Evolutionary conservation across 2,329 filamentous ascomycete species (phyloP), one percentile per base, ranked within the genome.

Genomic region (Pseudogymnoascus pannorum): DNA sequence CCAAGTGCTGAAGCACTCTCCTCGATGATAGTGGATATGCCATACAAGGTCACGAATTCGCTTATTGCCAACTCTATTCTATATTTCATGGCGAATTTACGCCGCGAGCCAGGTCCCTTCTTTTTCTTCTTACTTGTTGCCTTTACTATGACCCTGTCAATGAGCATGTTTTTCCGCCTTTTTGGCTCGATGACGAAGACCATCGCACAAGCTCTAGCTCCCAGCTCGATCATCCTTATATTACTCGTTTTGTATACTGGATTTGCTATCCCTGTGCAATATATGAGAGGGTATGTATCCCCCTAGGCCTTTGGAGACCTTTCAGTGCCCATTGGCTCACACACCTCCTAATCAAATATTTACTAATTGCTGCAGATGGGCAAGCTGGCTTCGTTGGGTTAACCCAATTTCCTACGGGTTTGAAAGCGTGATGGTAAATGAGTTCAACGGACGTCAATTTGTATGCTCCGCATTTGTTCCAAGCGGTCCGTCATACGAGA

Each of bases 1-100:
- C 91, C 93, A 0, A 92, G 88, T 11, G 89, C 92, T 8, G 92
- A 97, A 79, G 89, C 91, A 14, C 80, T 92, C 57, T 84, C 91
- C 0, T 93, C 89, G 11, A 93, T 94, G 87, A 75, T 96, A 35
- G 87, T 84, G 65, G 92, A 96, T 67, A 76, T 94, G 75, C 91
- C 91, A 0, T 91, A 91, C 75, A 95, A 92, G 74, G 74, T 94
- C 7, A 22, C 74, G 20, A 92, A 92, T 69, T 76, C 83, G 1
- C 80, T 95, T 66, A 75, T 83, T 5, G 94, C 93, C 79, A 95
- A 95, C 71, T 59, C 91, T 44, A 80, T 84, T 1, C 75, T 95
- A 2, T 96, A 96, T 76, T 95, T 96, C 75, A 87, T 96, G 83
- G 87, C 89, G 0, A 89, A 92, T 64, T 77, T 97, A 38, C 44